These are phyloP conservation scores for Fusarium nodosum DNA, from an alignment of 2,329 filamentous ascomycete species.

Conservation along the genomic window DNA sequence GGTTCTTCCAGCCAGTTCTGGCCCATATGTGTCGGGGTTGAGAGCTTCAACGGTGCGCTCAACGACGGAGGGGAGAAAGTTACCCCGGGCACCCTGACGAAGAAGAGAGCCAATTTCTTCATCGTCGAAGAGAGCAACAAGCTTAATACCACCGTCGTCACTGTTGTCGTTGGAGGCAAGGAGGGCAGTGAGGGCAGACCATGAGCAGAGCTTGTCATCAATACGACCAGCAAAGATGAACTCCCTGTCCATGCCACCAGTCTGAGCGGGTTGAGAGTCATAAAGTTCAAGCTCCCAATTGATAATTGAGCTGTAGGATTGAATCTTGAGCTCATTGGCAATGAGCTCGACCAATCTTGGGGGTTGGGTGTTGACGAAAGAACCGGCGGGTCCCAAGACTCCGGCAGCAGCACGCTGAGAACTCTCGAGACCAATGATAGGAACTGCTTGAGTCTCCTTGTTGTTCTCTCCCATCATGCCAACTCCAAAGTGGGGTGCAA, in stretches of 20 bases:
- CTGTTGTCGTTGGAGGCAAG: constrained; percentile 73
- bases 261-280: constrained; percentile 86
- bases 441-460: constrained; percentile 92
- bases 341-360: constrained; percentile 87
- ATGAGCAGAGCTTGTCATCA: constrained; percentile 98
- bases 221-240: constrained; percentile 96
- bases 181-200: constrained; percentile 87
- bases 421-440: constrained; percentile 90
- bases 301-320: constrained; percentile 79
- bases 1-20: constrained; percentile 79
- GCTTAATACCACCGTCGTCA: constrained; percentile 79
- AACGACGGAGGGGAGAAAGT: constrained; percentile 85
- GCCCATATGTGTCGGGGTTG: constrained; percentile 66
- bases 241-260: constrained; percentile 88
- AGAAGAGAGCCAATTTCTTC: constrained; percentile 95
- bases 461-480: constrained; percentile 78
- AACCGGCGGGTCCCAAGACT: constrained; percentile 71
- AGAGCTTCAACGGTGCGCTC: constrained; percentile 83
- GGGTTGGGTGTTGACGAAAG: constrained; percentile 87
- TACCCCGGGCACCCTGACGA: constrained; percentile 89
- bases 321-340: constrained; percentile 79
- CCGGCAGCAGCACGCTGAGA: constrained; percentile 59
- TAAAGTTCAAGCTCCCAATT: constrained; percentile 99
- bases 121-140: constrained; percentile 95
- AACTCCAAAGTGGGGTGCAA: constrained; percentile 93